Evolutionary conservation across 2,329 filamentous ascomycete genomes (phyloP), one percentile per base, ranked within the genome.

Genomic region (Pleoardoris graminearum): DNA sequence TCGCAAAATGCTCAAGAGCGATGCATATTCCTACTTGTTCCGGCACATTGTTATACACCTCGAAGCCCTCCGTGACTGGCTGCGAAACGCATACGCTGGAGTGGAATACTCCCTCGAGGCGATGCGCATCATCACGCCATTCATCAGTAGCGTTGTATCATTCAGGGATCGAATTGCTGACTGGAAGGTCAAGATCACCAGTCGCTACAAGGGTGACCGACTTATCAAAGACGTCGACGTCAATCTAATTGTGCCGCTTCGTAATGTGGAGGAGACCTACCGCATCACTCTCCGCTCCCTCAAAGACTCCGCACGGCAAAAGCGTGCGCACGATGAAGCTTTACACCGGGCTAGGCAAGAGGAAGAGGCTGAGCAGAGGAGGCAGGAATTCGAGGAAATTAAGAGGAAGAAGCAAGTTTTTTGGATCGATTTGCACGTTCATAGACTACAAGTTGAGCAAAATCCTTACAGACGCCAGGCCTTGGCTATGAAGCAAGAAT

Each of bases 341-440:
- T 48, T 48, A 2, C 51, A 54, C 19, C 53, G 37, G 50, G 17
- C 8, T 37, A 17, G 29, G 23, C 47, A 12, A 46, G 57, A 10
- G 23, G 37, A 11, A n/a, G 48, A 32, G 19, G 12, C 36, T 1
- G 50, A 43, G 2, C 52, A 54, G 19, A 52, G 42, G 4, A 55
- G 50, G 42, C 29, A 17, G 10, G 44, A 50, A 17, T 30, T 32
- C 7, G 38, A 27, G 12, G 42, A 27, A 12, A 48, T 33, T 4
- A 33, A 55, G 21, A 55, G 60, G 25, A 55, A 54, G 54, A 51
- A 50, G n/a, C 60, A 51, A 16, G 10, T 36, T n/a, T 36, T 36
- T n/a, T 72, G 70, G 70, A 62, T 67, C 11, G 41, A 62, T 33
- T 57, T 72, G 0, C 68, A 73, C 41, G 50, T 67, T 4, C 39